Base-by-base conservation (phyloP, 371 early-diverging fungal genomes). In the Actinomortierella wolfii region DNA sequence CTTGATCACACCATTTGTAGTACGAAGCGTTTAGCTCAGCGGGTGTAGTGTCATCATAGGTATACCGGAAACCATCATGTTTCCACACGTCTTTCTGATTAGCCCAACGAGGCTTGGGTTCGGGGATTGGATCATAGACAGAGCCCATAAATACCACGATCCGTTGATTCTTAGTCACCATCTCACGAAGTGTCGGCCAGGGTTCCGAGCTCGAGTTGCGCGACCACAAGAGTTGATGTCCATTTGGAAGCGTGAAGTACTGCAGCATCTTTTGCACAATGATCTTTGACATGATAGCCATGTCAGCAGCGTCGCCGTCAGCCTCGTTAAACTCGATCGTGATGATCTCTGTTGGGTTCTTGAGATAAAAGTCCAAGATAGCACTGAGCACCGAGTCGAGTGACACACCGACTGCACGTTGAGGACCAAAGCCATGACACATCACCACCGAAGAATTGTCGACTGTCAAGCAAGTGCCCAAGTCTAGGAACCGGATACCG, bases 301-400 rank as follows among this genome's bases (percentile, higher is more conserved):
- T 29, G 7, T 41, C n/a, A 44, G 61, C 48, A 18, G 66, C 21
- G 48, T 68, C 55, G 34, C 60, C 34, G 21, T 85, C 56, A 39
- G 57, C 42, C 53, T 85, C 23, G 40, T 69, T 58, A 78, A 83
- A 73, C 11, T 64, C 52, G 75, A 82, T 23, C 4, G 76, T 67
- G 17, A 75, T 7, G 14, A 75, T 64, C 18, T 75, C 68, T 18
- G 68, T 55, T 0, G 65, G 76, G 21, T 75, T 67, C 1, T 64
- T 64, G 14, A 51, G 34, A 17, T 61, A 46, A 42, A 68, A 75
- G 13, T 57, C 21, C 6, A 57, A 55, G 18, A 75, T 61, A 13
- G 64, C 64, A 21, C 24, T 42, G 20, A 75, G 44, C 39, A 68
- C 48, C 0, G 50, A 48, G 46, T 75, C 76, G n/a, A 75, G 59